Evolutionary conservation across 345 rosid species (phyloP), one percentile per base, ranked within the genome.

Genomic region (Gossypium herbaceum): DNA sequence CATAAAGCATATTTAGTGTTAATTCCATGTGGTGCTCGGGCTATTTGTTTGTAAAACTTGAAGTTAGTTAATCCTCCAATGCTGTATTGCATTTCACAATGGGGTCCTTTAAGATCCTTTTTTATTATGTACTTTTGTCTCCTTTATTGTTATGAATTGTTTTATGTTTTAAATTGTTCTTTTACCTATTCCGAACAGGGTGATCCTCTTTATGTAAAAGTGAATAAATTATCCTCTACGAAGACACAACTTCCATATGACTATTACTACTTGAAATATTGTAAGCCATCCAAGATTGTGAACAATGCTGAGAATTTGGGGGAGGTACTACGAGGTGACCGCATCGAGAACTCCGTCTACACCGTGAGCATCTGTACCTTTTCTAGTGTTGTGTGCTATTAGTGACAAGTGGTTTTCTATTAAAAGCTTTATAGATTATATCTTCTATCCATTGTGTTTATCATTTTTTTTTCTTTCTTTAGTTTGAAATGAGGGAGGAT

Each of bases 191-290:
- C 11, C 80, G 77, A 91, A 90, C 85, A 97, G 98, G 64, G 99
- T 85, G 90, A 97, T 72, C 54, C 76, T 2, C 93, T 93, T 57
- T 43, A 74, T 72, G 93, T 95, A 70, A 95, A 95, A 90, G 99
- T 95, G 81, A 95, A 95, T 90, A 95, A 95, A 75, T 78, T 95
- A 80, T 95, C 99, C 16, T 95, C 99, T 48, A 95, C 97, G 3
- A 95, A 91, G 87, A 95, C 99, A 1, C 98, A 92, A 76, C 93
- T 95, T 83, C 99, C 99, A 27, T 95, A 95, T 81, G 99, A 95
- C 78, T 91, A 86, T 86, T 95, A 95, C 87, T 95, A 73, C 82
- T 79, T 95, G 44, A 86, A 82, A 27, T 95, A 88, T 82, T 95
- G 76, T 62, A 62, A 74, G 59, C 76, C 76, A 62, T 2, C 48